Evolutionary conservation across 2,329 filamentous ascomycete genomes (phyloP).

Genomic region (Penicillium sp.): DNA sequence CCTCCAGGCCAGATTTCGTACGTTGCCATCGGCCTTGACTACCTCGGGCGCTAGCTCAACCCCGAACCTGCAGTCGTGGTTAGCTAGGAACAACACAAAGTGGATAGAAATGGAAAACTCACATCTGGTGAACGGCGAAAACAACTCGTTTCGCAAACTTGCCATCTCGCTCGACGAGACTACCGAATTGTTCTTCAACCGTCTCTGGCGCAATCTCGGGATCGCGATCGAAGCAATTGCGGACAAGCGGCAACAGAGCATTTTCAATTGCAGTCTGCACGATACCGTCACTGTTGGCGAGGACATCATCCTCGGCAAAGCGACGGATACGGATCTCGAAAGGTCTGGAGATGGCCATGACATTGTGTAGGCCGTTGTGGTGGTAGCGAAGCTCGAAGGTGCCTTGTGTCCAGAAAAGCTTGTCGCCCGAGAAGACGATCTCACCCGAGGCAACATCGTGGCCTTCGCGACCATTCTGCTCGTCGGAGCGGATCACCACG

Average conservation of each 20-base stretch:
- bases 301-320: slow-evolving; percentile 74
- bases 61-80: slow-evolving; percentile 62
- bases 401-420: slow-evolving; percentile 95
- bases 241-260: slow-evolving; percentile 77
- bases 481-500: slow-evolving; percentile 52
- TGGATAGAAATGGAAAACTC: slow-evolving; percentile 26
- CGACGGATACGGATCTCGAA: slow-evolving; percentile 85
- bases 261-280: slow-evolving; percentile 72
- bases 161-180: slow-evolving; percentile 78
- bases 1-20: slow-evolving; percentile 88
- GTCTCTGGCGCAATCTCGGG: slow-evolving; percentile 84
- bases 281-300: slow-evolving; percentile 60
- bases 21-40: slow-evolving; percentile 86
- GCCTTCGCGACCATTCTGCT: slow-evolving; percentile 49
- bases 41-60: slow-evolving; percentile 93
- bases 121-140: slow-evolving; percentile 94
- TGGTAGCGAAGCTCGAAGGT: slow-evolving; percentile 98
- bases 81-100: slow-evolving; percentile 7
- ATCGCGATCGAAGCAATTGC: slow-evolving; percentile 90
- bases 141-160: slow-evolving; percentile 90
- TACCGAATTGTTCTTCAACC: slow-evolving; percentile 79
- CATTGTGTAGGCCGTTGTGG: slow-evolving; percentile 86
- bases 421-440: slow-evolving; percentile 85
- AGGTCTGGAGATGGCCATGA: slow-evolving; percentile 89
- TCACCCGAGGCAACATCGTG: slow-evolving; percentile 73